These are phyloP conservation scores for Podila clonocystis DNA, from an alignment of 192 early-diverging fungal genomes.

Conservation along the genomic window DNA sequence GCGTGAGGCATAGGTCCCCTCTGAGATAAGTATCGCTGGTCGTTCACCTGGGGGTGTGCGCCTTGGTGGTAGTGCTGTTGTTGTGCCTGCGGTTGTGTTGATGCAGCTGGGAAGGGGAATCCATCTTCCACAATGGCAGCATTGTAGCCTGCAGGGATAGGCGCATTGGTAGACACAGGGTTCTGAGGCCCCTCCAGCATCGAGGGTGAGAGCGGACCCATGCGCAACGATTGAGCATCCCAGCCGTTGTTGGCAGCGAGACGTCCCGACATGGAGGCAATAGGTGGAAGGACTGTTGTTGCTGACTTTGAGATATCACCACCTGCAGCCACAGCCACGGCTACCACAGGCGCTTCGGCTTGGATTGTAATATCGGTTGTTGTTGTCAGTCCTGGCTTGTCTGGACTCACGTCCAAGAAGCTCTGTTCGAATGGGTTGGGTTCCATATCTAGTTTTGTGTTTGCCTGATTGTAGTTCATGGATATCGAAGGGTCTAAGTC, in stretches of 20 bases:
- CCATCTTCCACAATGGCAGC: slow-evolving; percentile 15
- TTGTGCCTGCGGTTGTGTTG: slow-evolving; percentile 9
- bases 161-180: slow-evolving; percentile 21
- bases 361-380: slow-evolving; percentile 19
- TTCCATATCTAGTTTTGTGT: slow-evolving; percentile 80
- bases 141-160: slow-evolving; percentile 18
- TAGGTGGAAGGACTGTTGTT: slow-evolving; percentile 70
- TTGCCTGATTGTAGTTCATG: slow-evolving; percentile 20
- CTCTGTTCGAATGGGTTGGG: slow-evolving; percentile 92
- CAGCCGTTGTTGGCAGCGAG: slow-evolving; percentile 59
- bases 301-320: slow-evolving; percentile 50
- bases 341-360: slow-evolving; percentile 19
- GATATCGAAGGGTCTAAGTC: slow-evolving; percentile 7
- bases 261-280: slow-evolving; percentile 63
- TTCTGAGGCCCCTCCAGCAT: slow-evolving; percentile 77
- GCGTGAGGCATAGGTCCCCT: slow-evolving; percentile 10
- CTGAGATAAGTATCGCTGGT: slow-evolving; percentile 27
- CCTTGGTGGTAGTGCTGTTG: slow-evolving; percentile 20
- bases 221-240: slow-evolving; percentile 71
- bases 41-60: slow-evolving; percentile 26
- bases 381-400: slow-evolving; percentile 1
- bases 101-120: slow-evolving; percentile 16
- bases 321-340: slow-evolving; percentile 16
- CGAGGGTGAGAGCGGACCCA: slow-evolving; percentile 79
- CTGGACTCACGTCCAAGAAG: slow-evolving; percentile 62